Base-by-base conservation (phyloP, 2,329 filamentous ascomycete species). In the Rugonectria rugulosa region DNA sequence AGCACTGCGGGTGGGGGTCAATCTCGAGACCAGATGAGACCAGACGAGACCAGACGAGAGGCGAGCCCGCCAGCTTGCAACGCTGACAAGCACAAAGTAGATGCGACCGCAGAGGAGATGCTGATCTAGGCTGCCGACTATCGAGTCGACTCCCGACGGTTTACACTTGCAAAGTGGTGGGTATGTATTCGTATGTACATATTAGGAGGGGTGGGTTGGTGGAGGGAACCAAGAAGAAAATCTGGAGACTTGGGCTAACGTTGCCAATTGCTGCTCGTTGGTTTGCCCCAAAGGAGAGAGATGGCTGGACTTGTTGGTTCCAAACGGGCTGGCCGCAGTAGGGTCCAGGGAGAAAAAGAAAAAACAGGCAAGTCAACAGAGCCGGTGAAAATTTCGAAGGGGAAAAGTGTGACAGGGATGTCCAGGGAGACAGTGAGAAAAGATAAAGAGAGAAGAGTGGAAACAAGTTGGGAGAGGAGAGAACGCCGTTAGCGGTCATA, bases 241-340 rank as follows among this genome's bases (percentile, higher is more conserved):
- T 51, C 38, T 51, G 48, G 48, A 38, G 48, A 43, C 48, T 31
- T 36, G 38, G 38, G 48, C 31, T 44, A 44, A 51, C 10, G 48
- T 56, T 46, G 36, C 27, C 46, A 27, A 45, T 37, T 50, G 46
- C 53, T 42, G 53, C 53, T 23, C 23, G 41, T 41, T 49, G 38
- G 38, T 42, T 46, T 54, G 46, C 44, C 46, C 36, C 32, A 23
- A 42, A 36, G 17, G 44, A 54, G 31, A 37, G n/a, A 54, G 17
- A 46, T 38, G 37, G 52, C 52, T 54, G 32, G 51, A 46, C 34
- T 42, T 40, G 46, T 41, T 56, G 53, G 46, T 45, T 56, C 53
- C 31, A 56, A 50, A 50, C 26, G 37, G 53, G 49, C 37, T 47
- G 53, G 32, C 46, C 42, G 46, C 46, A 56, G 53, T 56, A 56